These are phyloP conservation scores for Pseudogymnoascus sp. DNA, from an alignment of 2,329 filamentous ascomycete genomes.

Conservation along the genomic window DNA sequence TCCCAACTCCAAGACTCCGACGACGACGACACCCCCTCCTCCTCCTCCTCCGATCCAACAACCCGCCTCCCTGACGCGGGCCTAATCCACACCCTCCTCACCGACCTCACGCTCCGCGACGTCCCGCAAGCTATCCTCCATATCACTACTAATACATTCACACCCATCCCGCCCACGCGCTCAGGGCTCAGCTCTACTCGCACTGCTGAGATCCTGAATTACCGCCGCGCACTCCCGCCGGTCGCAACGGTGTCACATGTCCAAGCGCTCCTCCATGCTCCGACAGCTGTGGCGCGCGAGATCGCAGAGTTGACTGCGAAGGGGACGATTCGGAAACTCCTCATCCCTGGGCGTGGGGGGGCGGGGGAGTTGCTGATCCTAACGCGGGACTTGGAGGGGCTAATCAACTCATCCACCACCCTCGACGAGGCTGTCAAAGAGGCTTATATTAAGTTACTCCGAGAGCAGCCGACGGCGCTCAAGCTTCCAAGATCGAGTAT, in stretches of 20 bases:
- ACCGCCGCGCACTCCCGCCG: conserved; percentile 50
- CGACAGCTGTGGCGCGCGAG: conserved; percentile 60
- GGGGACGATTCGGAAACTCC: conserved; percentile 53
- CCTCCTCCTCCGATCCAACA: background rate
- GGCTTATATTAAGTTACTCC: conserved; percentile 46
- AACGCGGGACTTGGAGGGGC: conserved; percentile 44
- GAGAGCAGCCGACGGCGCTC: conserved; percentile 40
- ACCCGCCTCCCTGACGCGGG: conserved; percentile 53
- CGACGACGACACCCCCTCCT: background rate
- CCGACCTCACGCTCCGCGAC: conserved; percentile 50
- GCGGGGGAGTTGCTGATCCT: conserved; percentile 59
- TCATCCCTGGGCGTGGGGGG: conserved; percentile 48
- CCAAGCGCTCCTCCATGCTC: conserved; percentile 52
- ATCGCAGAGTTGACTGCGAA: conserved; percentile 50
- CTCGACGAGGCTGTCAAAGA: conserved; percentile 38
- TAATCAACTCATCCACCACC: conserved; percentile 32
- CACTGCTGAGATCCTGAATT: conserved; percentile 56
- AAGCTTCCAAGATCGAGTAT: conserved; percentile 36
- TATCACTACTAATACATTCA: conserved; percentile 56
- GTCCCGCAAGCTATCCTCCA: conserved; percentile 58
- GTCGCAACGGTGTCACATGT: conserved; percentile 60
- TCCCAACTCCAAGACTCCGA: conserved; percentile 7
- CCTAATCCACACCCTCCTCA: conserved; percentile 44
- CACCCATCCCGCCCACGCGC: conserved; percentile 46
- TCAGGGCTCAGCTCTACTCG: conserved; percentile 57